Evolutionary conservation across 2,329 filamentous ascomycete species (phyloP).

Genomic region (Colletotrichum australisinense): DNA sequence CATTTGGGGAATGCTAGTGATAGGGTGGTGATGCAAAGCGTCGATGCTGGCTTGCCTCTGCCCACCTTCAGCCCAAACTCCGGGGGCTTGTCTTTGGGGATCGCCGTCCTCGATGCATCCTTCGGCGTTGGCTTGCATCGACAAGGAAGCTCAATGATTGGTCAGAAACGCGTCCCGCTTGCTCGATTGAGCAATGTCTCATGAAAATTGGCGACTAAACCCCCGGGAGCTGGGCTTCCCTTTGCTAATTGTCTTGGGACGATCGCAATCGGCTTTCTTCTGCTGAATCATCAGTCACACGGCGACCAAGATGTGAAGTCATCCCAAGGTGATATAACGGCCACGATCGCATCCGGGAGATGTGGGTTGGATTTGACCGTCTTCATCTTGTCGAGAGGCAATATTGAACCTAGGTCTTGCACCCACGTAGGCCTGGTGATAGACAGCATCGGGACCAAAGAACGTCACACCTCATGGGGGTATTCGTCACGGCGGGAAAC

Average conservation of each 20-base stretch:
- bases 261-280: not conserved
- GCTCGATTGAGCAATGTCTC: slow-evolving; percentile 27
- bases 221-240: slow-evolving; percentile 8
- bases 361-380: not conserved
- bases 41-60: slow-evolving; percentile 1
- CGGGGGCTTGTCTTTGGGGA: slow-evolving; percentile 21
- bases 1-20: not conserved
- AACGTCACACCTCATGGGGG: not conserved
- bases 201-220: not conserved
- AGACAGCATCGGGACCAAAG: not conserved
- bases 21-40: slow-evolving; percentile 28
- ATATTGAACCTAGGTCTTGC: not conserved
- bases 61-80: not conserved
- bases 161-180: not conserved
- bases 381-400: not conserved
- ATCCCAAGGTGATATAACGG: slow-evolving; percentile 5
- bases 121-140: slow-evolving; percentile 23
- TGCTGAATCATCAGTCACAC: slow-evolving; percentile 16
- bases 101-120: slow-evolving; percentile 31
- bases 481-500: not conserved
- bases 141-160: slow-evolving; percentile 12
- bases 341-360: slow-evolving; percentile 21
- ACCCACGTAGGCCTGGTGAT: not conserved
- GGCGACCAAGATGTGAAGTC: not conserved
- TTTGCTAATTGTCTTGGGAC: not conserved